Percentiles rank a stretch among this genome's conserved stretches.
phyloP scores from a whole-genome alignment of 805 yeast genomes.

The Saccharomyces mikatae region DNA sequence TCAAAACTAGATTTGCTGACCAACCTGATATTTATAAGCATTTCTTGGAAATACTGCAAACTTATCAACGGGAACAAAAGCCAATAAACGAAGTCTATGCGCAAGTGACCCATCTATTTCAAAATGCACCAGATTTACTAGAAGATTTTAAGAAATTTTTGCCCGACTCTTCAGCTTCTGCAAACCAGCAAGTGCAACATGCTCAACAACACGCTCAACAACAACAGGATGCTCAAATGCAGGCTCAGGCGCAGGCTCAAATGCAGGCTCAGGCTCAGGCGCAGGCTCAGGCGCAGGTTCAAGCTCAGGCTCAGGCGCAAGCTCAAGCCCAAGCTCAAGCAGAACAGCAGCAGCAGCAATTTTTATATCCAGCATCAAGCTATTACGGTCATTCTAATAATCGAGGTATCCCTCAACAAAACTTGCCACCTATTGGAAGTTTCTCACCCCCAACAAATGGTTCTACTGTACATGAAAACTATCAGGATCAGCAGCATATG shows the following conservation, averaged over 20 bases:
- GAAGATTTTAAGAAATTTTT: constrained; percentile 93
- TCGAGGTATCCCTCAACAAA: constrained; percentile 13
- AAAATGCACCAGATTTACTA: constrained; percentile 87
- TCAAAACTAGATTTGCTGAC: constrained; percentile 83
- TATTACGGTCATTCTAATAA: not conserved
- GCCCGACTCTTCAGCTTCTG: constrained; percentile 50
- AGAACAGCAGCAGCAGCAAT: constrained; percentile 5
- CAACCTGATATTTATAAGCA: constrained; percentile 95
- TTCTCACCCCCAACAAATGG: constrained; percentile 33
- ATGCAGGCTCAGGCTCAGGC: constrained; percentile 4
- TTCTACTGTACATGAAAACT: constrained; percentile 9
- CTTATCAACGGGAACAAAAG: constrained; percentile 92
- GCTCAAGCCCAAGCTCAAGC: constrained; percentile 1
- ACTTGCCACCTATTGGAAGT: constrained; percentile 32
- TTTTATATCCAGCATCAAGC: constrained; percentile 5
- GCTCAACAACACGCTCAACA: constrained; percentile 15
- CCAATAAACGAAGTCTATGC: constrained; percentile 93
- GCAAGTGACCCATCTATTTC: constrained; percentile 81
- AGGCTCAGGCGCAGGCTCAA: not conserved
- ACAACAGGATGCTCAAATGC: constrained; percentile 6
- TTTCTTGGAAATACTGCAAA: constrained; percentile 88
- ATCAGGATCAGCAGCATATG: constrained; percentile 14
- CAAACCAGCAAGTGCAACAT: constrained; percentile 23
- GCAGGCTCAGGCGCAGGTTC: constrained; percentile 2
- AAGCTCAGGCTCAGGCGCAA: constrained; percentile 1